These are phyloP conservation scores for Scutellaria barbata DNA, from an alignment of 257 asterid species.

Conservation along the genomic window DNA sequence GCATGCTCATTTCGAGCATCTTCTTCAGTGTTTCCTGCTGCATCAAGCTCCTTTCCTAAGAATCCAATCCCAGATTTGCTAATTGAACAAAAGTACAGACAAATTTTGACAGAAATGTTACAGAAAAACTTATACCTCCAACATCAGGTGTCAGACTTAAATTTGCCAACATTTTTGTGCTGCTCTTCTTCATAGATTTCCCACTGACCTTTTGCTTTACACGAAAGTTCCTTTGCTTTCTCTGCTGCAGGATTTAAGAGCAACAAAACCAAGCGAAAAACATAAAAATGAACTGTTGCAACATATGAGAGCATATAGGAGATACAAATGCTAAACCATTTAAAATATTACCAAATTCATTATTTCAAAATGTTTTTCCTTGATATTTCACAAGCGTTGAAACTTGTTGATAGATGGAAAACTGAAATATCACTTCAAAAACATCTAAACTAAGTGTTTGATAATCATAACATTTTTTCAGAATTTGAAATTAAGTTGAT, in stretches of 20 bases:
- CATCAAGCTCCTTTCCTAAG: conserved; percentile 50
- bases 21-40: conserved; percentile 43
- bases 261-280: conserved; percentile 4
- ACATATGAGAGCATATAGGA: conserved; percentile 10
- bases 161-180: conserved; percentile 34
- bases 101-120: conserved; percentile 11
- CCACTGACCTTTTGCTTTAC: conserved; percentile 25
- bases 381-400: not conserved
- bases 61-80: conserved; percentile 37
- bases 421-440: not conserved
- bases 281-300: conserved; percentile 13
- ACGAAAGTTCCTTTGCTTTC: conserved; percentile 44
- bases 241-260: conserved; percentile 47
- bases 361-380: not conserved
- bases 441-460: not conserved
- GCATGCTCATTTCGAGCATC: conserved; percentile 42
- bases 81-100: conserved; percentile 8
- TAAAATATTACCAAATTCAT: not conserved
- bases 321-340: not conserved
- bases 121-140: conserved; percentile 37
- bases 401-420: not conserved
- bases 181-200: conserved; percentile 36
- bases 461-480: not conserved
- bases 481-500: not conserved
- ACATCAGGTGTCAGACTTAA: conserved; percentile 32